Percentiles rank a stretch among this genome's conserved stretches.
Evolutionary conservation across 2,329 filamentous ascomycete genomes (phyloP).

Genomic region (Phoma sp.): DNA sequence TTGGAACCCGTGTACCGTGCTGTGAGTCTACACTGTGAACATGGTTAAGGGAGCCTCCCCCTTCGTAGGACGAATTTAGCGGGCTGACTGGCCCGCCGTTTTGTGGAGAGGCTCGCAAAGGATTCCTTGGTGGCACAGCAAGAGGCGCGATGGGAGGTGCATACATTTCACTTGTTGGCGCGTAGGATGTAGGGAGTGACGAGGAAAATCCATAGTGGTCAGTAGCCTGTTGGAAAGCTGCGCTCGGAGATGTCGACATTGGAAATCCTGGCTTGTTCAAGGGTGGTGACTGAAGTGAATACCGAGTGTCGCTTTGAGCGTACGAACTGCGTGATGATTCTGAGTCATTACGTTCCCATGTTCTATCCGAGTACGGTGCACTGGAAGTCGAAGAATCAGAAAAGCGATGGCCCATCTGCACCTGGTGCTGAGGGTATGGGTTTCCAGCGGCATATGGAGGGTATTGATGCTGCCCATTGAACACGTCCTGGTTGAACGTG

Average conservation of each 20-base stretch:
- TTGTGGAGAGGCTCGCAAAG: conserved; percentile 3
- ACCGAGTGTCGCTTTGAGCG: conserved; percentile 7
- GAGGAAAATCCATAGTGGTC: conserved; percentile 3
- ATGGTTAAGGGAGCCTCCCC: neutral
- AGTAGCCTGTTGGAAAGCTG: conserved; percentile 4
- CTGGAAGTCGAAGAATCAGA: conserved; percentile 35
- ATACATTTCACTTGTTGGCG: conserved; percentile 8
- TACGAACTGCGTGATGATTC: conserved; percentile 35
- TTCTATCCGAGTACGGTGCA: conserved; percentile 37
- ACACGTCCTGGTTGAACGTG: conserved; percentile 26
- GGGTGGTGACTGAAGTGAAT: conserved; percentile 3
- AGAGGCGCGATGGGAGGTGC: conserved; percentile 24
- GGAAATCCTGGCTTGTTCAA: conserved; percentile 1
- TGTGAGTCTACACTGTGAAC: neutral
- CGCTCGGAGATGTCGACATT: conserved; percentile 1
- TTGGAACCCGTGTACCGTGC: neutral
- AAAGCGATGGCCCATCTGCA: conserved; percentile 22
- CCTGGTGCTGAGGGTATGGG: neutral
- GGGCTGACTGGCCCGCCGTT: neutral
- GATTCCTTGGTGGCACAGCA: conserved; percentile 16
- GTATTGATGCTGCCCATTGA: conserved; percentile 22
- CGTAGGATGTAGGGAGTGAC: conserved; percentile 8
- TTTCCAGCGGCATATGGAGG: neutral
- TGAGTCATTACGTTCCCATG: conserved; percentile 37
- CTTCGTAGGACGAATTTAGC: neutral